phyloP scores from a whole-genome alignment of 2,329 filamentous ascomycete genomes.

The Chrysosphaeria jannelii region DNA sequence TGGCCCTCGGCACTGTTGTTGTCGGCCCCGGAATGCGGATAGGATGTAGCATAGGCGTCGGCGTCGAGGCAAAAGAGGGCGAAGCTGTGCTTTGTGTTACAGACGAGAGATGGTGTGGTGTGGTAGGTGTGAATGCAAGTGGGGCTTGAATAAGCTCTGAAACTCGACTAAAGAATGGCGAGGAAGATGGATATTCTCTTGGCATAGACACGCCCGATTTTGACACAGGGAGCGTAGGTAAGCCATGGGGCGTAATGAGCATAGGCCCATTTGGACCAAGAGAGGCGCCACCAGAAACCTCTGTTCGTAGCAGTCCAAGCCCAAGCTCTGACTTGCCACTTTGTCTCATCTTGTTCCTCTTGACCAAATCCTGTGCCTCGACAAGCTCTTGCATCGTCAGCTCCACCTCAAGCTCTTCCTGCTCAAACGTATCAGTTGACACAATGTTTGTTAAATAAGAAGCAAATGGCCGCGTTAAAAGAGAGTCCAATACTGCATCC shows the following conservation, averaged over 20 bases:
- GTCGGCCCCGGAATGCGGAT: too few relatives aligned
- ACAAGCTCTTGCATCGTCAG: conserved; percentile 29
- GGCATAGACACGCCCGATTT: conserved; percentile 1
- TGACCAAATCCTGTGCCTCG: conserved; percentile 17
- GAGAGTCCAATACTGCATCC: conserved; percentile 26
- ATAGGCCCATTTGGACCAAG: too few relatives aligned
- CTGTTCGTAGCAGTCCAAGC: too few relatives aligned
- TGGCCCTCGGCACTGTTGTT: too few relatives aligned
- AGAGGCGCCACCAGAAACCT: too few relatives aligned
- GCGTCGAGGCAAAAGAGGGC: too few relatives aligned
- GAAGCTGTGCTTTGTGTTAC: too few relatives aligned
- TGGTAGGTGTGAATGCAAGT: too few relatives aligned
- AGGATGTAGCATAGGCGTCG: too few relatives aligned
- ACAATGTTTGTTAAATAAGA: conserved; percentile 28
- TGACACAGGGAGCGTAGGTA: neutral
- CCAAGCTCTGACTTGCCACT: neutral
- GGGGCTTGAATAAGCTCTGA: too few relatives aligned
- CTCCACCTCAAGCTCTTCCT: conserved; percentile 28
- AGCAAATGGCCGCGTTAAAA: conserved; percentile 12
- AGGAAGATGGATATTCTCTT: neutral
- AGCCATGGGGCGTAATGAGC: too few relatives aligned
- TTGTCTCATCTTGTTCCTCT: conserved; percentile 1
- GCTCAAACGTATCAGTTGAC: conserved; percentile 42
- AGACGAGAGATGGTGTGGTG: too few relatives aligned
- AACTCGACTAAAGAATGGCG: neutral